Base-by-base conservation (phyloP, 495 filamentous ascomycete genomes). In the Aspergillus diversus region DNA sequence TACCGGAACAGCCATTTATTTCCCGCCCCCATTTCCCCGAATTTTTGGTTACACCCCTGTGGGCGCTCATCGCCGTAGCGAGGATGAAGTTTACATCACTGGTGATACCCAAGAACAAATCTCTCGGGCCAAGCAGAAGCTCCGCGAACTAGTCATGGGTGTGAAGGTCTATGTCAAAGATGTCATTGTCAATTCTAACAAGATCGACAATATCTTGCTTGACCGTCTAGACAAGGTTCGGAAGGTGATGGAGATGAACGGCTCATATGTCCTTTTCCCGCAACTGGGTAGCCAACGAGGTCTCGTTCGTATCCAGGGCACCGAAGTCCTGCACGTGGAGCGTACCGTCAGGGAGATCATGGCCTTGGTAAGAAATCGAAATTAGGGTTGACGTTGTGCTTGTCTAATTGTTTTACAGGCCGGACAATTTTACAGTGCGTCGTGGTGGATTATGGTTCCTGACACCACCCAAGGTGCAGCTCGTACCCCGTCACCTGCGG, bases 181-280 rank as follows among this genome's bases (percentile, higher is more conserved):
- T 72, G 91, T 93, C 17, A 81, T 89, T 56, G 86, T 99, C 50
- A 89, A 92, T 12, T 81, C 90, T 15, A 87, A 89, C 71, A 99
- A 99, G 77, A 90, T 97, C 54, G 95, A 99, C 74, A 93, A 90
- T 72, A 92, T 99, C 63, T 71, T 98, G 53, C 88, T 98, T 16
- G 89, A 90, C 57, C 90, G 96, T 12, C 82, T 98, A 70, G 94
- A 98, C 74, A 97, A 98, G 72, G 91, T 97, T 34, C 89, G 92
- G 61, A 97, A 97, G 83, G 97, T 99, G 52, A 96, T 97, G 82
- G 95, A 98, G 72, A 88, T 89, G 56, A 98, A 98, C 70, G 94
- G 93, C 8, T 93, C 94, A 6, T 96, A 93, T 75, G 90, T 99
- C 64, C 85, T 96, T 59, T 90, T 98, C 58, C 93, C 94, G 5